A percentile compares a stretch with the other conserved stretches of the same genome.
Evolutionary conservation across 768 basidiomycete species (phyloP).

Genomic region (Pleurotus tuoliensis): DNA sequence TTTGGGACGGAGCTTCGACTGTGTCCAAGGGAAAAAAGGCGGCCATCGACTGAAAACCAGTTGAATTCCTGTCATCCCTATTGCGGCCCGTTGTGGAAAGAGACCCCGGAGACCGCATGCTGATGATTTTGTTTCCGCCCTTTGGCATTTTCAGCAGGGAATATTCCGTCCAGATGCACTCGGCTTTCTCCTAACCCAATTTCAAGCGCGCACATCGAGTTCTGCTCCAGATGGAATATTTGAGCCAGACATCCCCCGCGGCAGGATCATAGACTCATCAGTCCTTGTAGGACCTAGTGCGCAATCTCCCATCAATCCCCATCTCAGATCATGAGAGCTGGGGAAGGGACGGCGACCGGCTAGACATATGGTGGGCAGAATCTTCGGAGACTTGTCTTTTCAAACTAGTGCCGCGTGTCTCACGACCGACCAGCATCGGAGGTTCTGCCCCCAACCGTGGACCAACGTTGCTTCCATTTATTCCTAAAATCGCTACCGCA

Average conservation of each 20-base stretch:
- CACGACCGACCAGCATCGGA: background rate
- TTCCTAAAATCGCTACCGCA: no score
- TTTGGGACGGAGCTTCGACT: slow-evolving; percentile 8
- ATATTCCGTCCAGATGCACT: background rate
- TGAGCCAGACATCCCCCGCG: background rate
- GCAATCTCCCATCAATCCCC: background rate
- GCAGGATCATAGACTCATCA: background rate
- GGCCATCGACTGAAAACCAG: slow-evolving; percentile 8
- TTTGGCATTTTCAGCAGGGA: background rate
- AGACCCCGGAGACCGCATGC: background rate
- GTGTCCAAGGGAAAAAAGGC: slow-evolving; percentile 11
- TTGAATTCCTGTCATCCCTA: slow-evolving; percentile 5
- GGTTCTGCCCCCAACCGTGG: background rate
- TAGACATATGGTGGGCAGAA: background rate
- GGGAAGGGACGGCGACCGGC: background rate
- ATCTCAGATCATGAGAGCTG: background rate
- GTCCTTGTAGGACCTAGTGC: background rate
- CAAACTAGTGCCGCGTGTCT: background rate
- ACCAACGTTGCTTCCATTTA: no score
- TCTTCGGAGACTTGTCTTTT: background rate
- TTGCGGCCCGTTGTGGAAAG: slow-evolving; percentile 4
- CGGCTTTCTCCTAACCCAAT: background rate
- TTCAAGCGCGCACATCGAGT: background rate
- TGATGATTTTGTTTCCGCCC: background rate
- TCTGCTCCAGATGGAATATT: background rate